A percentile compares a stretch with the other conserved stretches of the same genome.
These are phyloP conservation scores for Pseudonitzschia multistriata DNA, from an alignment of 108 stramenopile genomes.

Conservation along the genomic window DNA sequence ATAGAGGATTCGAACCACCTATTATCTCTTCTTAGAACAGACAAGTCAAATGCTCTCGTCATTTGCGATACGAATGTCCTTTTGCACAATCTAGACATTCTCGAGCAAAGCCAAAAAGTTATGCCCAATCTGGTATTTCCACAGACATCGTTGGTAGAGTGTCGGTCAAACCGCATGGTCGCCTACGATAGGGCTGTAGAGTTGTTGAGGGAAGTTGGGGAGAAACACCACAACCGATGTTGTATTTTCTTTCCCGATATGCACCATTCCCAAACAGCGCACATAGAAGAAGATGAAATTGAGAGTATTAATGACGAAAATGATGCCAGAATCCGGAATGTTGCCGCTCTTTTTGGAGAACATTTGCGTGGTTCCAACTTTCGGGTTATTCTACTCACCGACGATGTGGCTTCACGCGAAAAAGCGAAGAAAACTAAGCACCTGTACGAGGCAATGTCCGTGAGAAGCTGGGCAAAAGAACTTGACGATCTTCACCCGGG, in stretches of 20 bases:
- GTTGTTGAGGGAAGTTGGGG: conserved; percentile 48
- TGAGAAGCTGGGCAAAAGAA: conserved; percentile 57
- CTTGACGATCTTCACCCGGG: conserved; percentile 64
- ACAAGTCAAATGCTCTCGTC: conserved; percentile 37
- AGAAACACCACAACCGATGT: conserved; percentile 25
- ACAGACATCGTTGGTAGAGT: conserved; percentile 78
- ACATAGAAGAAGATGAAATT: conserved; percentile 19
- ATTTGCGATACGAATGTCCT: conserved; percentile 84
- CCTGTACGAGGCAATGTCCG: conserved; percentile 50
- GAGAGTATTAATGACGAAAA: conserved; percentile 69
- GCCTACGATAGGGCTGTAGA: conserved; percentile 78
- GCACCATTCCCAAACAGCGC: conserved; percentile 72
- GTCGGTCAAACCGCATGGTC: conserved; percentile 62
- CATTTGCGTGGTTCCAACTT: conserved; percentile 37
- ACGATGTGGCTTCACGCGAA: conserved; percentile 63
- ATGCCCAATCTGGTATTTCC: conserved; percentile 83
- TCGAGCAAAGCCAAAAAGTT: conserved; percentile 55
- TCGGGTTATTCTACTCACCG: conserved; percentile 74
- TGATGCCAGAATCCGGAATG: conserved; percentile 72
- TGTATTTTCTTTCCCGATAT: conserved; percentile 79
- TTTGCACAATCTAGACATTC: conserved; percentile 81
- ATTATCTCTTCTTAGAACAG: conserved; percentile 16
- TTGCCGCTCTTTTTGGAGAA: conserved; percentile 62
- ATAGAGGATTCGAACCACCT: conserved; percentile 53
- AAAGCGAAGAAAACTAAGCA: conserved; percentile 41